A percentile compares a stretch with the other conserved stretches of the same genome.
Evolutionary conservation across 805 yeast species (phyloP).

Genomic region (Lipomyces spencermartinsiae): DNA sequence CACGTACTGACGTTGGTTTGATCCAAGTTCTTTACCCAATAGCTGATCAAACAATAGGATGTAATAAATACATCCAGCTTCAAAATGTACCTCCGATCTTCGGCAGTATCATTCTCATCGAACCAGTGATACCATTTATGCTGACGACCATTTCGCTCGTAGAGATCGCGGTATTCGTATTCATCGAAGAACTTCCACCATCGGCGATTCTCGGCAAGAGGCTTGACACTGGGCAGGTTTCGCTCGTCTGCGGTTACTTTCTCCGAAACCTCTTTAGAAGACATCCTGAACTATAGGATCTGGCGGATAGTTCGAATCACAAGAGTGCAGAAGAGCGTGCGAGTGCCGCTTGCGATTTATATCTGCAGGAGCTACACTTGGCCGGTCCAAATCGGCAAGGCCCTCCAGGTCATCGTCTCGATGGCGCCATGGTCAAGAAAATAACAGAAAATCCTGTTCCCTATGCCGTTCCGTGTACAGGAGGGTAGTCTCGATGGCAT

Average conservation of each 20-base stretch:
- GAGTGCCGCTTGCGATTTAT: too few species aligned
- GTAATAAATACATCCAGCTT: constrained; percentile 64
- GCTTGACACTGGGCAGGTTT: constrained; percentile 13
- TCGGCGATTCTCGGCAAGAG: constrained; percentile 26
- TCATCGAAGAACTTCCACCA: constrained; percentile 36
- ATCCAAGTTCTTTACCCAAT: constrained; percentile 74
- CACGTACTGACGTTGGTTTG: constrained; percentile 55
- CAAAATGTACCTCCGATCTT: constrained; percentile 54
- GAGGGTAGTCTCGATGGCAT: too few species aligned
- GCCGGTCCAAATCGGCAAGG: too few species aligned
- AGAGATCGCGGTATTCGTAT: constrained; percentile 32
- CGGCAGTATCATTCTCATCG: constrained; percentile 56
- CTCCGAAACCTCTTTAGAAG: background rate
- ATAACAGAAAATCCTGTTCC: too few species aligned
- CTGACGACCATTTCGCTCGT: constrained; percentile 26
- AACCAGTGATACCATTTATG: constrained; percentile 53
- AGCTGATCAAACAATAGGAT: constrained; percentile 63
- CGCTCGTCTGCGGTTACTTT: constrained; percentile 5
- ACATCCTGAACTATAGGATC: too few species aligned
- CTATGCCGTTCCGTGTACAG: too few species aligned
- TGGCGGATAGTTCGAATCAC: too few species aligned
- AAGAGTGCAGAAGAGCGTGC: too few species aligned
- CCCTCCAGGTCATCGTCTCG: too few species aligned
- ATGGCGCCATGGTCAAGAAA: too few species aligned
- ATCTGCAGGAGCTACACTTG: too few species aligned